Base-by-base conservation (phyloP, 108 stramenopile genomes). In the Craspedostauros australis region DNA sequence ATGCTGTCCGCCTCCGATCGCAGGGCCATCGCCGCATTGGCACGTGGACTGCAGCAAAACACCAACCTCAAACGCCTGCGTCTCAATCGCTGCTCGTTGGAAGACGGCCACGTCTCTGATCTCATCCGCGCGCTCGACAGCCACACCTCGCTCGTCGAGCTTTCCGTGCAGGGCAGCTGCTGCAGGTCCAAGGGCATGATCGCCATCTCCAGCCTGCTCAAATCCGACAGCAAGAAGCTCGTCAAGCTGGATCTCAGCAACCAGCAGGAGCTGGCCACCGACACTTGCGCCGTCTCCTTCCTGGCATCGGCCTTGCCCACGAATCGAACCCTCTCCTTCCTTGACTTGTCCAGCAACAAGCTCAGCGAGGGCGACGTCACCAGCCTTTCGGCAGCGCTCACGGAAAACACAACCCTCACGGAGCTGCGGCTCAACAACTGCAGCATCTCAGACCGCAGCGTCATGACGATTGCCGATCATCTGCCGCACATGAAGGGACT, bases 231-330 rank as follows among this genome's bases (percentile, higher is more conserved):
- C 22, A 28, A 47, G n/a, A 47, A 47, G 19, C 53, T 32, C 16
- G 15, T 32, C 7, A 54, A 39, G 21, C 19, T 54, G 39, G 53
- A 54, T 40, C 41, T 54, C 39, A 54, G 53, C 36, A 54, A 54
- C 7, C 53, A 54, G 12, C 29, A 32, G 29, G 24, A 40, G 14
- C 16, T 15, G 9, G 32, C 39, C 6, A 25, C 24, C 27, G 21
- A 29, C 5, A 29, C 41, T 22, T 40, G 16, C 41, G 53, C 39
- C 5, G 24, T 54, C 23, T 32, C 36, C 27, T 54, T 32, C 30
- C n/a, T 54, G 39, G 53, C 53, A 4, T 24, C 38, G 3, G 39
- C 38, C 36, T 24, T 54, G 38, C 31, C 53, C 4, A 18, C 4
- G 22, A 54, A 54, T 39, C n/a, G n/a, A n/a, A 26, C 53, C 7